Base-by-base conservation (phyloP, 2,329 filamentous ascomycete species). In the Aureobasidium sp. region DNA sequence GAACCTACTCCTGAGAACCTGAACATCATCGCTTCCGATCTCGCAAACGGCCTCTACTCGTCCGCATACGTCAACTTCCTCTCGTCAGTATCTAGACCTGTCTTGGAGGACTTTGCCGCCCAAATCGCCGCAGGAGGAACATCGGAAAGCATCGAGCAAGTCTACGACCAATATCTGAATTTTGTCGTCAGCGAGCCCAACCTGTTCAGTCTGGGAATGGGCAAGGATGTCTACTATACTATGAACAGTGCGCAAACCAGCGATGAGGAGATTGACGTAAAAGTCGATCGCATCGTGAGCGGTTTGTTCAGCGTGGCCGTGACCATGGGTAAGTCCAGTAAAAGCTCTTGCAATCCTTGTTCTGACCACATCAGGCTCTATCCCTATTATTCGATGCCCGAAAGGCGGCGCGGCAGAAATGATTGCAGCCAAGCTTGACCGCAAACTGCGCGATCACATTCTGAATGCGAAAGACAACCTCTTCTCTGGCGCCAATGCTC, bases 391-490 rank as follows among this genome's bases (percentile, higher is more conserved):
- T 70, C 83, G 94, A 67, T 97, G 91, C 71, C 92, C 94, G 7
- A 96, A 94, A 72, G 91, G 88, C 54, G 92, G 91, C 39, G 91
- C 94, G 3, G 93, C 94, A 15, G 93, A 97, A 72, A 88, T 96
- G 80, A 95, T 99, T 67, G 89, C 91, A 15, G 89, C 90, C 15
- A 96, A 96, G 71, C 85, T 99, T 27, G 94, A 99, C 73, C 87
- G 94, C 64, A 99, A 97, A 74, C 84, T 99, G 24, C 87, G 94
- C 70, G 94, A 99, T 70, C 94, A 99, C 73, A 90, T 97, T 59
- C 82, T 99, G 65, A 97, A 97, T 75, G 96, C 93, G 14, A 97
- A 97, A 78, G 93, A 97, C 72, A 97, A 97, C 70, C 83, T 99
- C 5, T 99, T 99, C 74, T 95, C 91, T 0, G 76, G 78, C 44